Evolutionary conservation across 2,329 filamentous ascomycete species (phyloP).

Genomic region (Sporothrix humicola): DNA sequence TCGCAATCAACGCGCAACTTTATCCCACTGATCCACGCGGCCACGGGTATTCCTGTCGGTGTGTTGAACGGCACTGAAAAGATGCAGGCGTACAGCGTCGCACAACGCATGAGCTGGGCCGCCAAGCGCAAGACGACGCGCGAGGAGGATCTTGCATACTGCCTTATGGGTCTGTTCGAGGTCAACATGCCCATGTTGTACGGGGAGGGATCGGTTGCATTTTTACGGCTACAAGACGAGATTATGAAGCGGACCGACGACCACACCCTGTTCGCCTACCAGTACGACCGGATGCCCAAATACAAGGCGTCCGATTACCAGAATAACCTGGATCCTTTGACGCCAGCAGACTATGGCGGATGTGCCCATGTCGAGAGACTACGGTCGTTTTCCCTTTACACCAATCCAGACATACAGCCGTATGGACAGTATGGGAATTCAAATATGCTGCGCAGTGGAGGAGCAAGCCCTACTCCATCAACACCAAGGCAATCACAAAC

Average conservation of each 20-base stretch:
- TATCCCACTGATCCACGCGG: not conserved
- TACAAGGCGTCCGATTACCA: not conserved
- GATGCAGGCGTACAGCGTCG: slow-evolving; percentile 35
- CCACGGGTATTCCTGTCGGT: slow-evolving; percentile 35
- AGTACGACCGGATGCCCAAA: not conserved
- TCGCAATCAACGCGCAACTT: not conserved
- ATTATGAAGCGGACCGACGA: slow-evolving; percentile 37
- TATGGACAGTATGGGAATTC: too few relatives aligned
- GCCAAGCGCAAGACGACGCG: slow-evolving; percentile 40
- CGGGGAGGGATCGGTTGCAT: slow-evolving; percentile 43
- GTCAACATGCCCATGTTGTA: slow-evolving; percentile 45
- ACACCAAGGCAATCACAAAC: too few relatives aligned
- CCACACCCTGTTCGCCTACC: slow-evolving; percentile 30
- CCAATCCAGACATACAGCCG: too few relatives aligned
- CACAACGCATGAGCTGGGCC: slow-evolving; percentile 44
- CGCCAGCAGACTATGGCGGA: not conserved
- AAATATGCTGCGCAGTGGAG: too few relatives aligned
- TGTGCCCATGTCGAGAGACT: not conserved
- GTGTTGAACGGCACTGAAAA: slow-evolving; percentile 14
- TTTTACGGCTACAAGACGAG: slow-evolving; percentile 42
- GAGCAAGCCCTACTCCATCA: too few relatives aligned
- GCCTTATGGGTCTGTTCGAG: slow-evolving; percentile 43
- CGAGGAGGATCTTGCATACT: slow-evolving; percentile 43
- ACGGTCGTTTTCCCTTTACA: not conserved
- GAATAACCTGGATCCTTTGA: not conserved